Evolutionary conservation across 257 asterid genomes (phyloP), one percentile per base, ranked within the genome.

Genomic region (Solanum pinnatisectum): DNA sequence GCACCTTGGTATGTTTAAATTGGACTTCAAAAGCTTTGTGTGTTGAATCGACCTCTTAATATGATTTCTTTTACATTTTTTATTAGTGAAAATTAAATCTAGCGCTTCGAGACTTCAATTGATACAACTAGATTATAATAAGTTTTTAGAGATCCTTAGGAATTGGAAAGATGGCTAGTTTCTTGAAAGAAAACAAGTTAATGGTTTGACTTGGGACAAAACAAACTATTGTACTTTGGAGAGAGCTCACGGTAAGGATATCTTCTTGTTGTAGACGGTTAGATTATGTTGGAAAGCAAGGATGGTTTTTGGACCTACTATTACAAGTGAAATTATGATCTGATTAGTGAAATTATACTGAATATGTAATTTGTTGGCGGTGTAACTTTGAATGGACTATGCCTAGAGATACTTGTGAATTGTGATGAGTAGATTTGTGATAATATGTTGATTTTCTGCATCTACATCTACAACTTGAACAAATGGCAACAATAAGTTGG

Each of bases 291-390:
- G 60, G 60, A 5, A 49, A 49, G 60, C 1, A 49, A 5, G 9
- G 22, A 49, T 49, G 23, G 1, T 52, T 6, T 2, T 0, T 52
- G 63, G 10, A 23, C 63, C 0, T 52, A 52, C 0, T 52, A 6
- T 6, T 52, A 16, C 23, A 0, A 0, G 20, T 46, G 56, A 46
- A 46, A 13, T 49, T 15, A 15, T 15, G 3, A 49, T 49, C 60
- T 5, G 3, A 49, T 1, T 52, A 16, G 23, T 52, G 0, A 52
- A 52, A 52, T 20, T 52, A 52, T 52, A 52, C 25, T 56, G 0
- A 3, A 18, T 56, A 20, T n/a, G 35, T 25, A 0, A 30, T 25
- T 67, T 8, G 4, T 10, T 0, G 30, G 5, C 11, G 0, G 7
- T 23, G 70, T 5, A 60, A 60, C 70, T 23, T 23, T 9, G 4